These are phyloP conservation scores for Salvia sclarea DNA, from an alignment of 305 asterid genomes.

Conservation along the genomic window DNA sequence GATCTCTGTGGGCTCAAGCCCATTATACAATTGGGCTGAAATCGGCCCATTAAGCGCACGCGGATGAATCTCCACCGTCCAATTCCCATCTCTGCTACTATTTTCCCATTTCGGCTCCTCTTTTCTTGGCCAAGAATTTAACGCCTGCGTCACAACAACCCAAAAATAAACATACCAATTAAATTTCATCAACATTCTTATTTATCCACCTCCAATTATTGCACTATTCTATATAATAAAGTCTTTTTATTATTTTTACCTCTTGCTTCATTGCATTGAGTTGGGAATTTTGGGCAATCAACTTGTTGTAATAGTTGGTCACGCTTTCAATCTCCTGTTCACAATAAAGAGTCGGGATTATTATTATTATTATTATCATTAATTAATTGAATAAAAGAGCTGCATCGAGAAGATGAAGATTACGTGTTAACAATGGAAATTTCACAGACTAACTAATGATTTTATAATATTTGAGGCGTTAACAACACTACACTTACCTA, in stretches of 20 bases:
- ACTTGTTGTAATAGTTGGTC: constrained; percentile 29
- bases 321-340: constrained; percentile 52
- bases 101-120: constrained; percentile 33
- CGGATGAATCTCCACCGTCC: constrained; percentile 25
- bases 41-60: constrained; percentile 1
- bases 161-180: background rate
- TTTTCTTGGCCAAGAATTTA: constrained; percentile 24
- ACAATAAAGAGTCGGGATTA: background rate
- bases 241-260: no score
- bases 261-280: constrained; percentile 45
- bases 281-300: constrained; percentile 41
- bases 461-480: no score
- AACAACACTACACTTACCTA: no score
- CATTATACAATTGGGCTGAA: constrained; percentile 31
- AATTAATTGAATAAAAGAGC: no score
- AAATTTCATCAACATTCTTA: constrained; percentile 13
- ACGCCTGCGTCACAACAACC: constrained; percentile 25
- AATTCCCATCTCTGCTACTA: no score
- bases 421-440: background rate
- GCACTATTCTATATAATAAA: no score
- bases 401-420: no score
- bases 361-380: no score
- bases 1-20: constrained; percentile 32
- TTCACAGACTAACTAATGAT: background rate
- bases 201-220: background rate